Base-by-base conservation (phyloP, 257 asterid species). In the Scutellaria galericulata region DNA sequence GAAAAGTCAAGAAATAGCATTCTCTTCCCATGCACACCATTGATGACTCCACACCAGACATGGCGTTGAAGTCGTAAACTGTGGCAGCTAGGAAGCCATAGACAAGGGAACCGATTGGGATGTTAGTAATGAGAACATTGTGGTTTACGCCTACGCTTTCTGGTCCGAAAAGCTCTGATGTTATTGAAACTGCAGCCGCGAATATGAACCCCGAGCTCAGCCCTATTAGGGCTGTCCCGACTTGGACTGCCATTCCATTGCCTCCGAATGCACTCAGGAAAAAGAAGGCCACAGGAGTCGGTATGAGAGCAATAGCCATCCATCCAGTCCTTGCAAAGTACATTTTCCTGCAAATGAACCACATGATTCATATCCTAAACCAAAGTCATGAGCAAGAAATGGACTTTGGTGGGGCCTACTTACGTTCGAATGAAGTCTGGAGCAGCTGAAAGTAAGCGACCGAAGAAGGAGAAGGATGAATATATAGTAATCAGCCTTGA, bases 181-280 rank as follows among this genome's bases (percentile, higher is more conserved):
- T 93, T 68, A 93, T 80, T 41, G 97, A 88, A 51, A 93, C 93
- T 6, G 97, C 96, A 5, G 97, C 96, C 0, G 98, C 94, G 12
- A 93, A 89, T 73, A 93, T 87, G 84, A 91, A 93, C 6, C 98
- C 97, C 6, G 98, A 91, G 84, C 97, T 89, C 75, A 93, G 81
- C 13, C 96, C 98, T n/a, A 91, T 83, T 55, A 93, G n/a, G 4
- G 92, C 90, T 9, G 98, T 93, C 10, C 89, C 97, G 7, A 68
- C 85, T 80, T 83, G 79, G 66, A 93, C 74, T 5, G 85, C 90
- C 44, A 62, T n/a, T 20, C 7, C 12, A 2, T 77, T 77, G 44
- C 69, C 85, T 46, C 91, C 93, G 2, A 81, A 61, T 63, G 83
- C 77, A 9, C 80, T 82, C 6, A 93, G 86, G 39, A 93, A 20